Base-by-base conservation (phyloP, 495 filamentous ascomycete species). In the Aspergillus haitiensis region DNA sequence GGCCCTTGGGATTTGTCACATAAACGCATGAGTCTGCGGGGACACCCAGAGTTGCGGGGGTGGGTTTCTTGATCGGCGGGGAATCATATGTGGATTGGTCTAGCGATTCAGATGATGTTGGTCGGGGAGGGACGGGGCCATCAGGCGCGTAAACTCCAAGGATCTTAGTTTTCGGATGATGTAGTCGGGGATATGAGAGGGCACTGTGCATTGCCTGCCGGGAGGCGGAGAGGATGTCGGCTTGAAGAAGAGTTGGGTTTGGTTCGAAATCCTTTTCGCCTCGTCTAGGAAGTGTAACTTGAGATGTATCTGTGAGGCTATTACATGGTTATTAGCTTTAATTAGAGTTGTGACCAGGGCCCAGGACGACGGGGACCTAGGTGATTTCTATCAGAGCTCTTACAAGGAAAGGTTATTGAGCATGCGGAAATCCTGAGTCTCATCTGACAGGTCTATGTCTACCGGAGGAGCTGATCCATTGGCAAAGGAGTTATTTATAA, bases 251-350 rank as follows among this genome's bases (percentile, higher is more conserved):
- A 12, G 94, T 98, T 57, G 88, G 90, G 71, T 98, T 90, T 12
- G 89, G 84, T 73, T 97, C 94, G 72, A 97, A 98, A 77, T 98
- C 94, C 71, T 98, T 98, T 68, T 94, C 90, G 50, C 94, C 94
- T 58, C 89, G 88, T 60, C 84, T 86, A 39, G 90, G 90, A 36
- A 93, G 78, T 12, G 75, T 72, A 7, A 74, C 60, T 45, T 76
- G 65, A 31, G 74, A 60, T 39, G 64, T 60, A 33, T 75, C 76
- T 53, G 70, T 63, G 46, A 75, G 56, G 31, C 72, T 75, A 56
- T 4, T 55, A 3, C 16, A 15, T 47, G 40, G 52, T 65, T 11
- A 66, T 58, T 42, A 58, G 50, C 13, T 50, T 7, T 33, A 54
- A 18, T 46, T 18, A 37, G 52, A 32, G 45, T 7, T 5, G 34